phyloP scores from a whole-genome alignment of 768 basidiomycete genomes.

The Paxillus rubicundulus region DNA sequence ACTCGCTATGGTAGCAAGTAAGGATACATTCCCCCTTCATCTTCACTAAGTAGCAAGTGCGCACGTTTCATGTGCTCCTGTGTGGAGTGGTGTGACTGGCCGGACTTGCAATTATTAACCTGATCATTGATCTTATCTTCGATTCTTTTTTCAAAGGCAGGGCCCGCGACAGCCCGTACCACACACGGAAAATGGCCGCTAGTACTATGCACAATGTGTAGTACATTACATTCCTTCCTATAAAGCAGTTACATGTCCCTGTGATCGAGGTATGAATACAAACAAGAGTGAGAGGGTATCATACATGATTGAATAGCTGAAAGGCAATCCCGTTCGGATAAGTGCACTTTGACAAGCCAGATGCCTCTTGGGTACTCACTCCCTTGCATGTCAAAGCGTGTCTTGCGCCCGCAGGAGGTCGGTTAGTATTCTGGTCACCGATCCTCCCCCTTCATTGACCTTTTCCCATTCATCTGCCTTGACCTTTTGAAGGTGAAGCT shows the following conservation, averaged over 20 bases:
- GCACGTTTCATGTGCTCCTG: too few species aligned
- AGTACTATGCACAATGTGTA: slow-evolving; percentile 1
- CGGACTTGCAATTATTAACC: too few species aligned
- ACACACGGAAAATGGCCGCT: not conserved
- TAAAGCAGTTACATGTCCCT: slow-evolving; percentile 9
- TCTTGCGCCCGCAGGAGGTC: slow-evolving; percentile 59
- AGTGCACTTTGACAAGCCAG: slow-evolving; percentile 2
- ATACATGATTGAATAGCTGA: slow-evolving; percentile 23
- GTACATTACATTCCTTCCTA: slow-evolving; percentile 18
- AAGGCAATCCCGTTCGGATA: slow-evolving; percentile 1
- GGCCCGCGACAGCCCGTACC: not conserved
- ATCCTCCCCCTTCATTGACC: slow-evolving; percentile 71
- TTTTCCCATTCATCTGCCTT: slow-evolving; percentile 58
- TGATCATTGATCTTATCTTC: too few species aligned
- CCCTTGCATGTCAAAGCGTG: slow-evolving; percentile 31
- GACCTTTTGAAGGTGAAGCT: slow-evolving; percentile 65
- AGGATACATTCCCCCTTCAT: too few species aligned
- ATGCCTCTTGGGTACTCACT: slow-evolving; percentile 20
- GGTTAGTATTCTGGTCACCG: slow-evolving; percentile 68
- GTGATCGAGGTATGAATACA: slow-evolving; percentile 29
- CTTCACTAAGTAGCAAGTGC: too few species aligned
- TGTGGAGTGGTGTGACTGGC: too few species aligned
- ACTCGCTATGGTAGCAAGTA: too few species aligned
- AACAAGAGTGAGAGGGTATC: slow-evolving; percentile 32
- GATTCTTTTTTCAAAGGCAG: too few species aligned